These are phyloP conservation scores for Xylariaceae sp. DNA, from an alignment of 2,329 filamentous ascomycete genomes.

Conservation along the genomic window DNA sequence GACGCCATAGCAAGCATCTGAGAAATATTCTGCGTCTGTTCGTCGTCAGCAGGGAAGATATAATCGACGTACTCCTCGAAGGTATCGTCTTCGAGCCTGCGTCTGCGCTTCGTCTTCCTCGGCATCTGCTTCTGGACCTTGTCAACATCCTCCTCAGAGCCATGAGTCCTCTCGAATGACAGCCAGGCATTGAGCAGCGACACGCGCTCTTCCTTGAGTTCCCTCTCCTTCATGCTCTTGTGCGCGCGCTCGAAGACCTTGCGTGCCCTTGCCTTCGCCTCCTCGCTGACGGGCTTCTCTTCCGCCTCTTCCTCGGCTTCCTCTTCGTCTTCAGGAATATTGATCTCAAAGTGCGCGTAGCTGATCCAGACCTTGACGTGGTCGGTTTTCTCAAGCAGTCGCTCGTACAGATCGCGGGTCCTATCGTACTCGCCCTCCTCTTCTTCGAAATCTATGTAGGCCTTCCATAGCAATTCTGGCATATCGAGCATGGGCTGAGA, in stretches of 20 bases:
- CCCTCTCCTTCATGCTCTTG: constrained; percentile 80
- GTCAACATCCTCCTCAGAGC: constrained; percentile 68
- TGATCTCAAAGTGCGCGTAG: constrained; percentile 97
- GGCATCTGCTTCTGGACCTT: constrained; percentile 93
- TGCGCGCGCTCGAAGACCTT: constrained; percentile 82
- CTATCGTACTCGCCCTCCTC: constrained; percentile 87
- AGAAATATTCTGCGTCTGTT: constrained; percentile 76
- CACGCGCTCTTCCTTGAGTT: constrained; percentile 91
- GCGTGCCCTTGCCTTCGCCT: constrained; percentile 77
- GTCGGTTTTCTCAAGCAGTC: constrained; percentile 88
- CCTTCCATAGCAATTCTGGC: constrained; percentile 96
- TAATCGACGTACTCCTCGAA: constrained; percentile 98
- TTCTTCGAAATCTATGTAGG: constrained; percentile 98
- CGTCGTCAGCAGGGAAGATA: constrained; percentile 92
- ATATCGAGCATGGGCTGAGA: constrained; percentile 83
- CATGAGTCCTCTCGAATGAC: constrained; percentile 84
- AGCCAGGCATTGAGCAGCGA: constrained; percentile 89
- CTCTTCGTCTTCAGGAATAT: constrained; percentile 73
- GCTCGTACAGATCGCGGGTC: constrained; percentile 80
- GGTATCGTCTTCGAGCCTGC: constrained; percentile 84
- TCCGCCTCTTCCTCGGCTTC: constrained; percentile 59
- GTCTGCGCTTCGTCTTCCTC: constrained; percentile 83
- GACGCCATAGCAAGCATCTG: constrained; percentile 82
- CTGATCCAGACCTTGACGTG: constrained; percentile 99
- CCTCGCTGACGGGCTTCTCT: constrained; percentile 70